These are phyloP conservation scores for Halenospora varia DNA, from an alignment of 495 filamentous ascomycete species.

Conservation along the genomic window DNA sequence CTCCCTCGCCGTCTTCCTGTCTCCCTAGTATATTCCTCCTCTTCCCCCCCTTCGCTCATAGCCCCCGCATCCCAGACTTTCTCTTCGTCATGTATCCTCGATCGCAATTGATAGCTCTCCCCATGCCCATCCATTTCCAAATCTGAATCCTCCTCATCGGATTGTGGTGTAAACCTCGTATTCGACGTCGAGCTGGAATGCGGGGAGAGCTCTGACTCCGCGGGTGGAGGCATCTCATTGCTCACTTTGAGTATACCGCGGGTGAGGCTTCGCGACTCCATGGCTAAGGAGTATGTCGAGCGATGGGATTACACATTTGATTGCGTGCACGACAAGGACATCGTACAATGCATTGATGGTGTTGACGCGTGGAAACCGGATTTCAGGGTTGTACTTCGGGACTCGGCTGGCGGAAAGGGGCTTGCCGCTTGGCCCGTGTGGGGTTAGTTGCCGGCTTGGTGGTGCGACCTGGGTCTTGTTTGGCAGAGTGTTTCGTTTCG, in stretches of 20 bases:
- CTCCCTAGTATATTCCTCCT: constrained; percentile 7
- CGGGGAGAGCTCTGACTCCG: constrained; percentile 3
- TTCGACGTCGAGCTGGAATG: constrained; percentile 17
- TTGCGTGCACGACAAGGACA: too few species aligned
- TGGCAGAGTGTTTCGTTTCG: too few species aligned
- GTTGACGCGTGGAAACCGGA: background rate
- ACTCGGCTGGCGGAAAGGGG: background rate
- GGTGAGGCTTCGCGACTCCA: constrained; percentile 5
- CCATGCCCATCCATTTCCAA: constrained; percentile 14
- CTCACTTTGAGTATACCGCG: constrained; percentile 1
- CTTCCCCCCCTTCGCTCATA: constrained; percentile 18
- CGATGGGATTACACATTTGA: background rate
- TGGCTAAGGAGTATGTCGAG: background rate
- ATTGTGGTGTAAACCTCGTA: constrained; percentile 21
- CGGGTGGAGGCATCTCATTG: constrained; percentile 8
- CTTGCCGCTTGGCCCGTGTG: background rate
- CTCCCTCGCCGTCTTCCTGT: constrained; percentile 27
- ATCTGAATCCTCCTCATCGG: constrained; percentile 25
- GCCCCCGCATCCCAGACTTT: constrained; percentile 6
- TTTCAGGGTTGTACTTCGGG: background rate
- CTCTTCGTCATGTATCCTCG: background rate
- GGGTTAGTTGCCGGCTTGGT: background rate
- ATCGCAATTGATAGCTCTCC: constrained; percentile 18
- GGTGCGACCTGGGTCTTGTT: too few species aligned
- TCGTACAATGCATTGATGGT: background rate